phyloP scores from a whole-genome alignment of 2,329 filamentous ascomycete genomes.

The Ascocoryne sarcoides region DNA sequence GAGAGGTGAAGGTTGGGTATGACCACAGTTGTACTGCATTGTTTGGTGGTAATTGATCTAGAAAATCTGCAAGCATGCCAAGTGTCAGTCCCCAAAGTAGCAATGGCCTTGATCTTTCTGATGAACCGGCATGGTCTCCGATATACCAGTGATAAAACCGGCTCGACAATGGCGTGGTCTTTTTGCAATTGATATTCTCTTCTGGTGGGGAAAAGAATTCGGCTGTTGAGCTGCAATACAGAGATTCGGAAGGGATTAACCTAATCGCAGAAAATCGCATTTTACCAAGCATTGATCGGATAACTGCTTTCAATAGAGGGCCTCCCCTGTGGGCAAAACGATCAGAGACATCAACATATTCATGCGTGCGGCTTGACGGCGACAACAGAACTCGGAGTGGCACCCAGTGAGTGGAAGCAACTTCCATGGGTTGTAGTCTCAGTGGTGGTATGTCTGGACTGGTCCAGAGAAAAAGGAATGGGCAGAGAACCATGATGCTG shows the following conservation, averaged over 20 bases:
- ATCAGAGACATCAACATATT: constrained; percentile 55
- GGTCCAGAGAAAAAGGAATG: constrained; percentile 57
- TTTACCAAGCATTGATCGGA: constrained; percentile 49
- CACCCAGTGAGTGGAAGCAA: constrained; percentile 62
- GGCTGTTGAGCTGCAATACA: constrained; percentile 45
- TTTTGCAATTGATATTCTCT: background rate
- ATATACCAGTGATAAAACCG: constrained; percentile 24
- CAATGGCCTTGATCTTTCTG: constrained; percentile 35
- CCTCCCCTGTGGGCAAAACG: constrained; percentile 49
- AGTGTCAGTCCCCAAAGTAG: constrained; percentile 62
- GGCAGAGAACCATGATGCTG: constrained; percentile 61
- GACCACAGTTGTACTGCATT: constrained; percentile 54
- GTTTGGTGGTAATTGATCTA: constrained; percentile 57
- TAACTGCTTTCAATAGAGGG: constrained; percentile 42
- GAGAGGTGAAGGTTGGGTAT: constrained; percentile 59
- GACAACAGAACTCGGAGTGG: constrained; percentile 53
- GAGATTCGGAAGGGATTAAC: constrained; percentile 51
- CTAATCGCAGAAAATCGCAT: constrained; percentile 61
- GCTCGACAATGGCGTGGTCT: constrained; percentile 1
- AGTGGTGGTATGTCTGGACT: constrained; percentile 46
- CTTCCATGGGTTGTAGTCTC: constrained; percentile 57
- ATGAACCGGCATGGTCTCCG: constrained; percentile 26
- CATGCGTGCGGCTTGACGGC: constrained; percentile 49
- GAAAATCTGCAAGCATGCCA: constrained; percentile 57
- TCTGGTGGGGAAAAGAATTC: constrained; percentile 34